A percentile compares a stretch with the other conserved stretches of the same genome.
Evolutionary conservation across 148 eudicot genomes (phyloP).

Genomic region (Nepenthes mirabilis): DNA sequence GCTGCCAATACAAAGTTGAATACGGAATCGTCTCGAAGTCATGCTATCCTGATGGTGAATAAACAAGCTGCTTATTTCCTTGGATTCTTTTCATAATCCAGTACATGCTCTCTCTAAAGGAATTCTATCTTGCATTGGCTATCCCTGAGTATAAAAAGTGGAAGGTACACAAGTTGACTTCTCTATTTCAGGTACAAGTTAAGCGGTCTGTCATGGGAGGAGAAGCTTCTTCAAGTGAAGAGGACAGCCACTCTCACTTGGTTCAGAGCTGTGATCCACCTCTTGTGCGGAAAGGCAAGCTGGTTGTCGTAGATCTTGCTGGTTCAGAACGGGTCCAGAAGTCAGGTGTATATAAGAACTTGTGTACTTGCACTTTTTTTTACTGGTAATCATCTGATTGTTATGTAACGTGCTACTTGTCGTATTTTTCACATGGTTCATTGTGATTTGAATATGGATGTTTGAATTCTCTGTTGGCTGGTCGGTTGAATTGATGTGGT

Average conservation of each 20-base stretch:
- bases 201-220: conserved; percentile 56
- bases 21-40: conserved; percentile 95
- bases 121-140: too few relatives aligned
- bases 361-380: not conserved
- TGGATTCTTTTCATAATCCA: too few relatives aligned
- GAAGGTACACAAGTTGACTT: too few relatives aligned
- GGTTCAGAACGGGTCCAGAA: conserved; percentile 97
- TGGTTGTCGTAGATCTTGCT: conserved; percentile 95
- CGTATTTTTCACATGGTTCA: too few relatives aligned
- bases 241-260: conserved; percentile 35
- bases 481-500: too few relatives aligned
- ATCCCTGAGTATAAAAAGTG: too few relatives aligned
- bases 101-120: too few relatives aligned
- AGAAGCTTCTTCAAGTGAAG: conserved; percentile 63
- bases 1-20: conserved; percentile 93
- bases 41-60: conserved; percentile 79
- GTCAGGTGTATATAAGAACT: conserved; percentile 46
- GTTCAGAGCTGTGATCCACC: conserved; percentile 55
- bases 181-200: conserved; percentile 54
- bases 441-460: too few relatives aligned
- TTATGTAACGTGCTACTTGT: not conserved
- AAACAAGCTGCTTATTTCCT: not conserved
- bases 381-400: not conserved
- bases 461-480: too few relatives aligned
- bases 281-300: conserved; percentile 79